phyloP scores from a whole-genome alignment of 495 filamentous ascomycete species.

The Ramalina peruviana region DNA sequence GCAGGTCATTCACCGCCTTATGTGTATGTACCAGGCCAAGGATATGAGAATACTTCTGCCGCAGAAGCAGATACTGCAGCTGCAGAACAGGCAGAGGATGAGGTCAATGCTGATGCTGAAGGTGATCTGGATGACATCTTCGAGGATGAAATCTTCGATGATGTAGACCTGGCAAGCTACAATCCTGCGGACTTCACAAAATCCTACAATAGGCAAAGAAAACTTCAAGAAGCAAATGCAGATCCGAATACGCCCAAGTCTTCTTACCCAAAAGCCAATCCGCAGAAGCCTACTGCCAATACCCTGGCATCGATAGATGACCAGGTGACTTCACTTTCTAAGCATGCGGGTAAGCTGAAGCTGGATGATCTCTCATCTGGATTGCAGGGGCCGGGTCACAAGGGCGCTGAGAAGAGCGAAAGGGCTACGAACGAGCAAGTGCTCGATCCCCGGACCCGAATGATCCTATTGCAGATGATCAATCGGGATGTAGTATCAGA shows the following conservation, averaged over 20 bases:
- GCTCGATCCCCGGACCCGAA: slow-evolving; percentile 80
- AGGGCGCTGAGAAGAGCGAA: slow-evolving; percentile 65
- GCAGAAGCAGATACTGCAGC: not conserved
- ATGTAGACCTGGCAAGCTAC: slow-evolving; percentile 42
- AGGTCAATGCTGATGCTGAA: slow-evolving; percentile 25
- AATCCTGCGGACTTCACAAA: slow-evolving; percentile 66
- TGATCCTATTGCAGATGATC: slow-evolving; percentile 92
- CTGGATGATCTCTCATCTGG: slow-evolving; percentile 53
- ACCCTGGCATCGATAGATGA: slow-evolving; percentile 68
- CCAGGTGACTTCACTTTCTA: slow-evolving; percentile 67
- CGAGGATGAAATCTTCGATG: slow-evolving; percentile 40
- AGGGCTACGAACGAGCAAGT: slow-evolving; percentile 89
- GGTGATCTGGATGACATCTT: slow-evolving; percentile 49
- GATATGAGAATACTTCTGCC: slow-evolving; percentile 33
- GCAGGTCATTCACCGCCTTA: slow-evolving; percentile 37
- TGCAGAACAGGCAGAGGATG: slow-evolving; percentile 13
- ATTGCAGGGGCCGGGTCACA: slow-evolving; percentile 35
- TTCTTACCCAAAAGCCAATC: slow-evolving; percentile 58
- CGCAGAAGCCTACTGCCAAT: slow-evolving; percentile 73
- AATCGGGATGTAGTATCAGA: slow-evolving; percentile 69
- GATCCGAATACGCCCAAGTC: slow-evolving; percentile 41
- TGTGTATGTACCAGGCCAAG: slow-evolving; percentile 40
- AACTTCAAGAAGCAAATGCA: slow-evolving; percentile 41
- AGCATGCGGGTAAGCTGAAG: slow-evolving; percentile 79
- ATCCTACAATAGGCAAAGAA: slow-evolving; percentile 76